phyloP scores from a whole-genome alignment of 805 yeast genomes.

The Cyberlindnera xylosilytica region DNA sequence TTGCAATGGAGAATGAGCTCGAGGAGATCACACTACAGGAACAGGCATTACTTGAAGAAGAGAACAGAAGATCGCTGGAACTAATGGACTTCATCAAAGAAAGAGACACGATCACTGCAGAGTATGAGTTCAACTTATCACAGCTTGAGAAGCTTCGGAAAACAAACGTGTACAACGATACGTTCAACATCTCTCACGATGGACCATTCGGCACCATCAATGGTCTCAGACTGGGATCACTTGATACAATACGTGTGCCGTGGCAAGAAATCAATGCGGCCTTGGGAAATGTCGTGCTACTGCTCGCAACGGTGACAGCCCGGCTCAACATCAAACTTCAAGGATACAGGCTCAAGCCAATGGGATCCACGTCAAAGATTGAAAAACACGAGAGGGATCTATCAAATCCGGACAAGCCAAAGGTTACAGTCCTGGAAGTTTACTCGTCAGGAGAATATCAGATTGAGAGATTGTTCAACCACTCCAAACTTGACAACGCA shows the following conservation, averaged over 20 bases:
- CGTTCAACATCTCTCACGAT: conserved; percentile 80
- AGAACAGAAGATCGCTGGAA: conserved; percentile 57
- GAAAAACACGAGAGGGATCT: conserved; percentile 47
- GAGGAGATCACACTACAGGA: conserved; percentile 45
- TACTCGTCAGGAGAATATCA: conserved; percentile 74
- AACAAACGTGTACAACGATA: conserved; percentile 78
- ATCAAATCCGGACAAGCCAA: conserved; percentile 33
- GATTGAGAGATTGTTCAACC: conserved; percentile 65
- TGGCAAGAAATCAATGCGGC: conserved; percentile 94
- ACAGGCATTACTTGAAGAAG: conserved; percentile 40
- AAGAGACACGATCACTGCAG: conserved; percentile 59
- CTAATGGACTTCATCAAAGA: conserved; percentile 48
- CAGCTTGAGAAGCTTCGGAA: conserved; percentile 69
- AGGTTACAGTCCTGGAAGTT: conserved; percentile 35
- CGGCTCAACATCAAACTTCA: conserved; percentile 52
- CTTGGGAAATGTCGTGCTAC: conserved; percentile 74
- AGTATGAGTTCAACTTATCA: conserved; percentile 57
- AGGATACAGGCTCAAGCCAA: conserved; percentile 67
- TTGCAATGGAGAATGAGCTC: conserved; percentile 45
- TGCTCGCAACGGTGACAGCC: conserved; percentile 61
- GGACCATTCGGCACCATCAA: conserved; percentile 87
- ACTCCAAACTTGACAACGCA: conserved; percentile 74
- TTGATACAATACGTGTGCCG: conserved; percentile 58
- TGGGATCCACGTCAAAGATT: conserved; percentile 82
- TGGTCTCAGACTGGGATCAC: conserved; percentile 75